Evolutionary conservation across 2,329 filamentous ascomycete species (phyloP).

Genomic region (Colletotrichum scovillei): DNA sequence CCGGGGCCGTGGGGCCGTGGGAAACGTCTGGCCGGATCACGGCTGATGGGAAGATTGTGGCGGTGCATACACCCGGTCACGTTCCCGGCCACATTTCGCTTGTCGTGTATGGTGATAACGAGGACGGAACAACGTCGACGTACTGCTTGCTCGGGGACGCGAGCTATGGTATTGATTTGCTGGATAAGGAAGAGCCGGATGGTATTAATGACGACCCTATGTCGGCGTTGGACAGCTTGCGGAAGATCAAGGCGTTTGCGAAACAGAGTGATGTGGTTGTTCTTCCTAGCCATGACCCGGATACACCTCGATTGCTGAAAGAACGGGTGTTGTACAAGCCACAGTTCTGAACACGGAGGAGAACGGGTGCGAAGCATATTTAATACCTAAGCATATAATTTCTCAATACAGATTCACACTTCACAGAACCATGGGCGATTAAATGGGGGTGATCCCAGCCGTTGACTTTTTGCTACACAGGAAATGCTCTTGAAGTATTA

Average conservation of each 20-base stretch:
- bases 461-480: background rate
- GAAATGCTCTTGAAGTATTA: background rate
- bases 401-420: background rate
- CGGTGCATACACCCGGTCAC: too few relatives aligned
- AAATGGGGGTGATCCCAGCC: background rate
- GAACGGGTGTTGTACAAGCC: background rate
- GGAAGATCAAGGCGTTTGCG: background rate
- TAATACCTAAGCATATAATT: background rate
- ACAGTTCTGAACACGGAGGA: background rate
- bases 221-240: background rate
- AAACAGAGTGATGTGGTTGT: background rate
- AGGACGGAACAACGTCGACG: too few relatives aligned
- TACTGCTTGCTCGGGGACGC: too few relatives aligned
- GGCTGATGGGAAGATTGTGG: too few relatives aligned
- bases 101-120: too few relatives aligned
- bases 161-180: too few relatives aligned
- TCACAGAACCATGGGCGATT: background rate
- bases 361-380: background rate
- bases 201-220: background rate
- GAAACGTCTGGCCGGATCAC: too few relatives aligned
- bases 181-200: too few relatives aligned
- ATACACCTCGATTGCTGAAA: background rate
- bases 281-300: background rate
- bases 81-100: too few relatives aligned
- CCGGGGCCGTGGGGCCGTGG: too few relatives aligned